phyloP scores from a whole-genome alignment of 1,139 yeast genomes.

The Yamadazyma friedrichii region DNA sequence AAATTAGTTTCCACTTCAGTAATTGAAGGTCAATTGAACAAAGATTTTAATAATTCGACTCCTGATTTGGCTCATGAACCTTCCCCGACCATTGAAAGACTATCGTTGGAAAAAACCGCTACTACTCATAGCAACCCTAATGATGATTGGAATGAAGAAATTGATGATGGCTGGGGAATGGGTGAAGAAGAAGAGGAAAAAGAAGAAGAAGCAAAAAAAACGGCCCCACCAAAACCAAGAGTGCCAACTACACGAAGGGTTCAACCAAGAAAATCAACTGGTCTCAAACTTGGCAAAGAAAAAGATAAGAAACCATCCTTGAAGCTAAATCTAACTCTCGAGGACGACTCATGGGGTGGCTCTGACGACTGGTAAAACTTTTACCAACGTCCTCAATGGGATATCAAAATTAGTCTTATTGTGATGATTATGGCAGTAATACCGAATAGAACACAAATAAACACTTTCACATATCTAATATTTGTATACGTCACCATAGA shows the following conservation, averaged over 20 bases:
- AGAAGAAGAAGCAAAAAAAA: constrained; percentile 9
- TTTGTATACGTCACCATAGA: no score
- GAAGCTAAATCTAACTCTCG: constrained; percentile 41
- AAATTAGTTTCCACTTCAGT: constrained; percentile 33
- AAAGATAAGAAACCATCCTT: constrained; percentile 24
- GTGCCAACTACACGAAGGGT: constrained; percentile 9
- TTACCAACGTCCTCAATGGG: neutral
- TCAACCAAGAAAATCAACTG: constrained; percentile 13
- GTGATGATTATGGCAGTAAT: no score
- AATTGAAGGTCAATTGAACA: constrained; percentile 35
- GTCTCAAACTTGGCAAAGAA: constrained; percentile 27
- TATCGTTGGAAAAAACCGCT: constrained; percentile 6
- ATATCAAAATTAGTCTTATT: no score
- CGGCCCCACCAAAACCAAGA: neutral
- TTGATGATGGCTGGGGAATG: constrained; percentile 35
- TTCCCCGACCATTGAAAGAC: constrained; percentile 10
- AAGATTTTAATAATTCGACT: constrained; percentile 39
- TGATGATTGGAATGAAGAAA: constrained; percentile 12
- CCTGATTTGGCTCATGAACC: constrained; percentile 31
- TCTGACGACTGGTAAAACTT: constrained; percentile 25
- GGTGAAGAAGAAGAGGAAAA: constrained; percentile 16
- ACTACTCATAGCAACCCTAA: no score
- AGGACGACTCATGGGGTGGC: constrained; percentile 59
- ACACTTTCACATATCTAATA: no score
- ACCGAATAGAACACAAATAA: no score